phyloP scores from a whole-genome alignment of 2,329 filamentous ascomycete species.

The Pyrenophora seminiperda region DNA sequence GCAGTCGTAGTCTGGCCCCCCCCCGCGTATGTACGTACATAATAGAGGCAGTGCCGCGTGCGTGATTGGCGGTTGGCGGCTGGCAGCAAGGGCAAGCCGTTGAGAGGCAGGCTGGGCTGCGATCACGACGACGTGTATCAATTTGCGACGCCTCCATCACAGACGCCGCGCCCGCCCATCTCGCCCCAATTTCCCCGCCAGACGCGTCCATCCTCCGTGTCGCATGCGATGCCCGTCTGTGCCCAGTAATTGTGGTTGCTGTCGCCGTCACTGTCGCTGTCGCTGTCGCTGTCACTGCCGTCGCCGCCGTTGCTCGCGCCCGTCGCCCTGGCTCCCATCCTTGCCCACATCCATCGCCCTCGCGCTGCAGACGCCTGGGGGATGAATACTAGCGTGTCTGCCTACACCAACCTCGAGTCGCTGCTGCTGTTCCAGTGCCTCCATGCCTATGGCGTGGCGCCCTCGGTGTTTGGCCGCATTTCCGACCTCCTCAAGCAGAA shows the following conservation, averaged over 20 bases:
- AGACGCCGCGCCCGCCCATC: conserved; percentile 23
- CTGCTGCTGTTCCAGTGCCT: conserved; percentile 84
- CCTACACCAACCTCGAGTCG: conserved; percentile 84
- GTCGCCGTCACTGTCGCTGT: too few relatives aligned
- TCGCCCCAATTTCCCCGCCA: conserved; percentile 16
- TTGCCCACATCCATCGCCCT: conserved; percentile 34
- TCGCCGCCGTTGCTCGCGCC: conserved; percentile 3
- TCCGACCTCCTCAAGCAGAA: conserved; percentile 77
- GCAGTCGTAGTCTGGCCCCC: conserved; percentile 6
- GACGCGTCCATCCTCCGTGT: conserved; percentile 20
- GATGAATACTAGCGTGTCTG: conserved; percentile 65
- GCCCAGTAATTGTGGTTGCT: conserved; percentile 20
- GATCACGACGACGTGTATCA: conserved; percentile 7
- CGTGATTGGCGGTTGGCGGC: conserved; percentile 10
- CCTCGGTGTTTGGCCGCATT: conserved; percentile 70
- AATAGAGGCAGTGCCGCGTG: not conserved
- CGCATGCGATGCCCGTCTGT: conserved; percentile 32
- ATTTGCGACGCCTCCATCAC: conserved; percentile 22
- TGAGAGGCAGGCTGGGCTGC: conserved; percentile 8
- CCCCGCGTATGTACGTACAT: conserved; percentile 5
- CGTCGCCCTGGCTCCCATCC: conserved; percentile 47
- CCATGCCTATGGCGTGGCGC: conserved; percentile 67
- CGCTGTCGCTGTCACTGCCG: too few relatives aligned
- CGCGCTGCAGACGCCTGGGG: conserved; percentile 45
- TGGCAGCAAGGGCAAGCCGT: not conserved